Evolutionary conservation across 805 yeast genomes (phyloP), one percentile per base, ranked within the genome.

Genomic region (Kodamaea restingae): DNA sequence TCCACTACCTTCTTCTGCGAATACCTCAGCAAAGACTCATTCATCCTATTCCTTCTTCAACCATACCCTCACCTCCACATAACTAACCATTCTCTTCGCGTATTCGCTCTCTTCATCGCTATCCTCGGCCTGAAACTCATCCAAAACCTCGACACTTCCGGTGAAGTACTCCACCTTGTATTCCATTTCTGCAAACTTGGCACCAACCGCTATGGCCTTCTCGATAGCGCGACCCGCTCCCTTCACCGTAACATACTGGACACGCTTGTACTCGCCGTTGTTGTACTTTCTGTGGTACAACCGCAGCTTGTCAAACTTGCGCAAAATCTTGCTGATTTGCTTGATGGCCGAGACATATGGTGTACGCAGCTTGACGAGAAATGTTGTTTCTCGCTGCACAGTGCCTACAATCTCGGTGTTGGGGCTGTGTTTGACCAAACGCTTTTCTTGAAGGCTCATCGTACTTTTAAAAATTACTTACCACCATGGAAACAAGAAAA

Each of bases 161-260:
- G 96, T 88, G 20, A 60, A 55, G 1, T 84, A 51, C 9, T 83
- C 87, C 7, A 85, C 76, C 42, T 54, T 65, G 52, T 73, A 65
- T 7, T 73, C 70, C 29, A 70, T 62, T 24, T 74, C 71, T 48
- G 75, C 75, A 52, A 80, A 83, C 50, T 78, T 73, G 18, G 78
- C 55, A 0, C 78, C 95, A 1, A 88, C 45, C 10, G 80, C 65
- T n/a, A 84, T 44, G 0, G 81, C 77, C 50, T 75, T 81, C 35
- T 73, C 79, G 7, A 84, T 76, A 7, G 90, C 54, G 17, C 54
- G 54, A 2, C 96, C 96, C 83, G 86, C 80, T 0, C 95, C 96
- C 39, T 76, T 60, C 2, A 88, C 71, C 0, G 72, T 66, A 6
- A 87, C 68, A 51, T 65, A 75, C 18, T 63, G 52, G 0, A 64